Base-by-base conservation (phyloP, 2,329 filamentous ascomycete species). In the Sarocladium oryzae region DNA sequence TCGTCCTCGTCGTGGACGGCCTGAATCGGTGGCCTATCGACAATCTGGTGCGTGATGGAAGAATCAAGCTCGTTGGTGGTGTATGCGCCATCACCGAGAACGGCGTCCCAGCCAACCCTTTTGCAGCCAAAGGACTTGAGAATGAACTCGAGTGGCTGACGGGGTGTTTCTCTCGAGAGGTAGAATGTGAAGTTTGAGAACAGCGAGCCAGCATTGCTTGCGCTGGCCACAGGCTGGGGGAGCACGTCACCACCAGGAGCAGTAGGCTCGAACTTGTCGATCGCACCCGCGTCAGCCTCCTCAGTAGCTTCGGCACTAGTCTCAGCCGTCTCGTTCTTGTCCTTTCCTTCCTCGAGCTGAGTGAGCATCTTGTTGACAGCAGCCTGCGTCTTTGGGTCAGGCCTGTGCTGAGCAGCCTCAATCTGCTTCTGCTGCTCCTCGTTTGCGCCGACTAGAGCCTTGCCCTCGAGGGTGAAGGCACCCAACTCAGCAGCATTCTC, bases 71-170 rank as follows among this genome's bases (percentile, higher is more conserved):
- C 92, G 64, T 96, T 82, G 49, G 88, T 86, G 28, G 91, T 97
- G 72, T 89, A 99, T 46, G 93, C 88, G 43, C 93, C 93, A 55
- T 90, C 91, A 50, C 93, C 93, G 18, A 96, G 79, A 20, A 95
- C 86, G 28, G 83, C 78, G 63, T 97, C 92, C 93, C 93, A 99
- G 37, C 91, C 93, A 58, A 99, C 86, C 40, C 92, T 83, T 74
- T 92, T 96, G 76, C 92, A 97, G 56, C 93, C 93, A 63, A 97
- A 99, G 2, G 92, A 82, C 63, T 91, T 87, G 50, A 99, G 79
- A 51, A 99, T 81, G 65, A 99, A 96, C 67, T 99, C 93, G 20
- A 99, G 76, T 2, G 93, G 84, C 57, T 90, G 87, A 57, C 91
- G 82, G 13, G 93, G 93, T 3, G 92, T 91, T 72, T 99, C 93